Base-by-base conservation (phyloP, 768 basidiomycete genomes). In the Amyloporia xantha region DNA sequence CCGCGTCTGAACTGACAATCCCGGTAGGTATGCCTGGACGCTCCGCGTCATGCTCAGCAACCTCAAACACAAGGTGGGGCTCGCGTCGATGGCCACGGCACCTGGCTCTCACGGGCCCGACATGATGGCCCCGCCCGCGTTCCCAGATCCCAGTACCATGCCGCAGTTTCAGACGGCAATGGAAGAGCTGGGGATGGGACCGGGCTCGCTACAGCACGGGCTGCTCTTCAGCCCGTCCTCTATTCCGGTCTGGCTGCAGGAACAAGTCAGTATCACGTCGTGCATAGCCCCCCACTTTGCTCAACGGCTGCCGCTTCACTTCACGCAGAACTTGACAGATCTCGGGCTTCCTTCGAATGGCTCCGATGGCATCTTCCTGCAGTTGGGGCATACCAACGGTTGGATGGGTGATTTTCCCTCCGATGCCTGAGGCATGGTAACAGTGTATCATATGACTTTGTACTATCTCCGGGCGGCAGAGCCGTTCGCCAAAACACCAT, bases 1-100 rank as follows among this genome's bases (percentile, higher is more conserved):
- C 13, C 27, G n/a, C 24, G 13, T 7, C 9, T 15, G 30, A 7
- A 15, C 19, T 28, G 21, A 38, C 24, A 28, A 20, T 27, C n/a
- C 37, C 15, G 15, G 13, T 47, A 90, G 87, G 40, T 95, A 96
- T 62, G 91, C 93, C 2, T 71, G 94, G 30, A 90, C 93, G 4
- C 72, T 97, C 21, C 85, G 92, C 46, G 85, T 96, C 60, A 94
- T 95, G 92, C 77, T 96, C 44, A 86, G 91, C 42, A 91, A 90
- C 66, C 76, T 95, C 50, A 82, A 91, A 39, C 84, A 92, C 51
- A 95, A 92, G 69, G 77, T 93, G 36, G 89, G 90, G 4, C 70
- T 89, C 25, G 48, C 70, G 15, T 60, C 65, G 24, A 59, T 60
- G 55, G 49, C 48, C 24, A 44, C 44, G 39, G 47, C 53, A 23